phyloP scores from a whole-genome alignment of 2,329 filamentous ascomycete species.

The Zymoseptoria brevis region DNA sequence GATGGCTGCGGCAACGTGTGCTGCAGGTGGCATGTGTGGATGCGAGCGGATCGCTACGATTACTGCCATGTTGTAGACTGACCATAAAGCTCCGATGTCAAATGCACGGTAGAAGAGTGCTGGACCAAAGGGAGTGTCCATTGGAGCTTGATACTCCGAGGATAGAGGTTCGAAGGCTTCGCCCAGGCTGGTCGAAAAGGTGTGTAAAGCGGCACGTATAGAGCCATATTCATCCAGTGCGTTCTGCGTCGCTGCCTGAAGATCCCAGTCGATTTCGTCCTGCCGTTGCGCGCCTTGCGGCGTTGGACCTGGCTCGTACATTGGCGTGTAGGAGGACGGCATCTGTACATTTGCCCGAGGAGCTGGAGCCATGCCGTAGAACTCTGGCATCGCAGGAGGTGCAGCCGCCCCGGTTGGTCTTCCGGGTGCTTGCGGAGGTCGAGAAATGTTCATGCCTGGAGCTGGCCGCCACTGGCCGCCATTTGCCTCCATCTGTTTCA shows the following conservation, averaged over 20 bases:
- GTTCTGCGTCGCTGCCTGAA: constrained; percentile 57
- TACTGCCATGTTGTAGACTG: constrained; percentile 75
- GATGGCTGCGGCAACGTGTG: constrained; percentile 77
- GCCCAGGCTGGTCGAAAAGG: constrained; percentile 59
- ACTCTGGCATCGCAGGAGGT: constrained; percentile 35
- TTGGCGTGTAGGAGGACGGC: constrained; percentile 34
- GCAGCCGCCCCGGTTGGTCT: constrained; percentile 6
- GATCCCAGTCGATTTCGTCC: constrained; percentile 42
- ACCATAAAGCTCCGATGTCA: constrained; percentile 80
- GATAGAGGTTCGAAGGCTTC: constrained; percentile 68
- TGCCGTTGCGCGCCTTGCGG: constrained; percentile 32
- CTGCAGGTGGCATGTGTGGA: constrained; percentile 82
- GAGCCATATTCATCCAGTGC: constrained; percentile 71
- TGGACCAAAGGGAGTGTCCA: constrained; percentile 69
- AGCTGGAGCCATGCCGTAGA: constrained; percentile 46
- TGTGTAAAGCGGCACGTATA: constrained; percentile 62
- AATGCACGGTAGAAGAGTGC: constrained; percentile 77
- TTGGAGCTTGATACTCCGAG: constrained; percentile 55
- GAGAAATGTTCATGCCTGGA: constrained; percentile 39
- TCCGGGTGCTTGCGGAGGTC: constrained; percentile 30
- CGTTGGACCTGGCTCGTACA: constrained; percentile 9
- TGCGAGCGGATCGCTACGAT: constrained; percentile 78
- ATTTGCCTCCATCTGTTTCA: constrained; percentile 55
- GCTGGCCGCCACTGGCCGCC: constrained; percentile 50
- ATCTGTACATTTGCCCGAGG: constrained; percentile 33